Base-by-base conservation (phyloP, 768 basidiomycete species). In the Holtermannia corniformis region DNA sequence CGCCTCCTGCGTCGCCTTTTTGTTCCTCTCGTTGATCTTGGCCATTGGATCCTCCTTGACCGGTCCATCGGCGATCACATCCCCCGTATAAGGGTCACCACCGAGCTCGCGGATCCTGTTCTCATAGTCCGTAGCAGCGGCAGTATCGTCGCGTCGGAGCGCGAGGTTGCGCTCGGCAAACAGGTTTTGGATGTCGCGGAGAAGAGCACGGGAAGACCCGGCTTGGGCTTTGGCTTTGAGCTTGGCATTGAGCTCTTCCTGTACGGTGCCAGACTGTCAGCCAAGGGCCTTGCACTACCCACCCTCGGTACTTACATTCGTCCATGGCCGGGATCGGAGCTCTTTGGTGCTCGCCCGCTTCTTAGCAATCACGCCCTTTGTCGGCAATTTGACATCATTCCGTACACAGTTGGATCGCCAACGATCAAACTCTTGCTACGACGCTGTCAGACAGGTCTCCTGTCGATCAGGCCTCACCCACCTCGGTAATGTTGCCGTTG, bases 171-270 rank as follows among this genome's bases (percentile, higher is more conserved):
- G 83, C 22, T 80, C 80, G 52, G 87, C 82, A 19, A 75, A 77
- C 0, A 93, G 78, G 28, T 69, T 63, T 26, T 63, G 58, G 13
- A 72, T 60, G 46, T 58, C 46, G 44, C 62, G 14, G 44, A 62
- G 25, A 43, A 62, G 40, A 62, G 59, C 14, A 65, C 63, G 10
- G 61, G 54, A 25, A 55, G 52, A 21, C 45, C 27, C 20, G 62
- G 58, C 24, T 64, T 58, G 21, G 60, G 41, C 11, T 52, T 28
- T 51, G 60, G 53, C 72, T 84, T 88, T 59, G 81, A 83, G 10
- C 79, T 81, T 51, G 86, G 76, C 80, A 85, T 87, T n/a, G 57
- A 96, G 79, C 62, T 96, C 92, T 57, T 79, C 82, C 89, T 92
- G 70, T 22, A 52, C 21, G 60, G 56, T 41, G n/a, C 11, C 52